Base-by-base conservation (phyloP, 2,329 filamentous ascomycete genomes). In the Penicillium sp. region DNA sequence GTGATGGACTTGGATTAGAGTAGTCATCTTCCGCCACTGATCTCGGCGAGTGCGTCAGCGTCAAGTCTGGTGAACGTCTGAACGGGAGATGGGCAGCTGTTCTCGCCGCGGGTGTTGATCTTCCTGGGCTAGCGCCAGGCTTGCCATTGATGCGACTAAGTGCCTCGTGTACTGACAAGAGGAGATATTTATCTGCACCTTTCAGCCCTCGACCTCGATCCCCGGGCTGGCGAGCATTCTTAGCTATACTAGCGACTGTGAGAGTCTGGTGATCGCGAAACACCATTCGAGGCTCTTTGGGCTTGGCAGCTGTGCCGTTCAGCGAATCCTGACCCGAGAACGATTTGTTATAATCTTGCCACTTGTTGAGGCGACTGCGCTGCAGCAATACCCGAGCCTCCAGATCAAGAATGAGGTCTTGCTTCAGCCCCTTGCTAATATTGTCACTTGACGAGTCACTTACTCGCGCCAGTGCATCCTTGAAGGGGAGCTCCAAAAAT, bases 401-500 rank as follows among this genome's bases (percentile, higher is more conserved):
- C 5, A 97, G 75, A 65, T 92, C 86, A 57, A 89, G 82, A 18
- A 96, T 57, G 7, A 77, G 66, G 46, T 76, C 71, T 7, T 65
- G 55, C 13, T 66, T 62, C 8, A 61, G 41, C 29, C 58, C 55
- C 21, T 45, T 54, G 18, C 38, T 54, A 36, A 67, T 56, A 80
- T 14, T 77, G 69, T 49, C 86, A 70, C 53, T 79, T 75, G 8
- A 65, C 1, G 84, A 85, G 24, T 82, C 74, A 48, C 87, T 83
- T 3, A 90, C 83, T 42, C 83, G 80, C 5, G 80, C 74, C 89
- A 89, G 95, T 1, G 94, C 83, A 8, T 84, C 78, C 29, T 89
- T 83, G 58, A 92, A 94, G 0, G 84, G 78, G 34, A 81, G 80
- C 2, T 81, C 81, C 13, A 96, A 69, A n/a, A 94, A 76, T 0